phyloP scores from a whole-genome alignment of 129 eudicot species.

The Chrysanthemum seticuspe region DNA sequence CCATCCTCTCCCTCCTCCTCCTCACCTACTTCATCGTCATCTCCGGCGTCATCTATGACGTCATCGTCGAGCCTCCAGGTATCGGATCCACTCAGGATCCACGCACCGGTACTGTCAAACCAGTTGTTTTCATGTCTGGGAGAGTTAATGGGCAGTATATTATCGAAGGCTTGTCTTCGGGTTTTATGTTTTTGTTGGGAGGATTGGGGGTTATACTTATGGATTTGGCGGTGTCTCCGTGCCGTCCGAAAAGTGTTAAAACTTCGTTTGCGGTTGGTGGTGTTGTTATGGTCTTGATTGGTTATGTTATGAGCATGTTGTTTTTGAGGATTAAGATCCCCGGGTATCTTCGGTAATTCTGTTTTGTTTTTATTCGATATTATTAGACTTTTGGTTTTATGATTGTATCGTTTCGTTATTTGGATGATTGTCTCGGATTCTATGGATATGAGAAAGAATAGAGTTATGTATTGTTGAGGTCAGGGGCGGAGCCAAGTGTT shows the following conservation, averaged over 20 bases:
- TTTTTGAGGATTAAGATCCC: constrained; percentile 95
- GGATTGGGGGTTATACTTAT: constrained; percentile 72
- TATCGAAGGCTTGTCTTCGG: constrained; percentile 82
- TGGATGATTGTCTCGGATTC: too few species aligned
- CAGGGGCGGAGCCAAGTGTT: too few species aligned
- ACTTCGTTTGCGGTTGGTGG: constrained; percentile 70
- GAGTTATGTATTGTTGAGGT: too few species aligned
- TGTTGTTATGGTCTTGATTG: constrained; percentile 51
- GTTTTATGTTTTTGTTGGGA: constrained; percentile 95
- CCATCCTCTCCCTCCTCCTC: constrained; percentile 74
- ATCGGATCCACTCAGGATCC: constrained; percentile 87
- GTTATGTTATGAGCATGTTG: constrained; percentile 92
- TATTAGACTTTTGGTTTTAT: too few species aligned
- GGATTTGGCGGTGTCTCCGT: constrained; percentile 66
- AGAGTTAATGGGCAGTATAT: constrained; percentile 96
- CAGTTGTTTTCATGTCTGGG: constrained; percentile 83
- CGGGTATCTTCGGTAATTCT: constrained; percentile 42
- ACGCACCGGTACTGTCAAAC: constrained; percentile 69
- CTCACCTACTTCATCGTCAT: constrained; percentile 94
- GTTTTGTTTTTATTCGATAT: too few species aligned
- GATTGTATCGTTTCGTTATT: too few species aligned
- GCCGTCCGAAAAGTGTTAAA: constrained; percentile 65
- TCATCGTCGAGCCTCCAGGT: constrained; percentile 97
- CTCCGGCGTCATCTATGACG: constrained; percentile 95
- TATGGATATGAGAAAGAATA: too few species aligned